Evolutionary conservation across 179 eudicot species (phyloP).

Genomic region (Pouteria campechiana): DNA sequence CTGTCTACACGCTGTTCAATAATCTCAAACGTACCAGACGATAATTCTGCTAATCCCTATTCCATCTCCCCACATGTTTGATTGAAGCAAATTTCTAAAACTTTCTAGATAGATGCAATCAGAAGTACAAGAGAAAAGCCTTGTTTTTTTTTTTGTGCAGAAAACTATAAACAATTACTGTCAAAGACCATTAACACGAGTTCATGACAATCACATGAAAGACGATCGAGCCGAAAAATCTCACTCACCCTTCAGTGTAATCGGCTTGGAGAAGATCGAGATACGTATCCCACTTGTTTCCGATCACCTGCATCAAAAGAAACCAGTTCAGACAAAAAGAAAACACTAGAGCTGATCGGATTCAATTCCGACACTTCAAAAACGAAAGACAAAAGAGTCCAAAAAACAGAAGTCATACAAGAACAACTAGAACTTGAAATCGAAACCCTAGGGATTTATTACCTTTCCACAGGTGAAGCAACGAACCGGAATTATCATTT

Average conservation of each 20-base stretch:
- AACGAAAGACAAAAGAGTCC: neutral
- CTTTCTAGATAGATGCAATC: too few species aligned
- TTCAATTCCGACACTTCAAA: neutral
- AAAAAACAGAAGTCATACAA: neutral
- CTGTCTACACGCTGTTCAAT: too few species aligned
- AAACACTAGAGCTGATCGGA: slow-evolving; percentile 1
- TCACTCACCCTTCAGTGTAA: slow-evolving; percentile 76
- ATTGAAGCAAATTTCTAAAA: too few species aligned
- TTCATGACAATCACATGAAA: too few species aligned
- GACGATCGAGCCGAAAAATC: too few species aligned
- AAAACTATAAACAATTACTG: too few species aligned
- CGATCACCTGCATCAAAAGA: slow-evolving; percentile 46
- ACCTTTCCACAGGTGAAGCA: slow-evolving; percentile 97
- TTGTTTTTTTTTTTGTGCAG: too few species aligned
- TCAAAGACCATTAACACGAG: too few species aligned
- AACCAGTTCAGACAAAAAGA: neutral
- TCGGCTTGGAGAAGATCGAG: slow-evolving; percentile 88
- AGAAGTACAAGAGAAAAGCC: too few species aligned
- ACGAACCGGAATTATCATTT: slow-evolving; percentile 84
- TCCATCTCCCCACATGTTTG: too few species aligned
- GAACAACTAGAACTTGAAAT: neutral
- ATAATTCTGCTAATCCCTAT: too few species aligned
- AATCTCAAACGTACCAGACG: too few species aligned
- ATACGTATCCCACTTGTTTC: slow-evolving; percentile 82
- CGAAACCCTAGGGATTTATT: neutral